Evolutionary conservation across 2,329 filamentous ascomycete genomes (phyloP), one percentile per base, ranked within the genome.

Genomic region (Coniella vitis): DNA sequence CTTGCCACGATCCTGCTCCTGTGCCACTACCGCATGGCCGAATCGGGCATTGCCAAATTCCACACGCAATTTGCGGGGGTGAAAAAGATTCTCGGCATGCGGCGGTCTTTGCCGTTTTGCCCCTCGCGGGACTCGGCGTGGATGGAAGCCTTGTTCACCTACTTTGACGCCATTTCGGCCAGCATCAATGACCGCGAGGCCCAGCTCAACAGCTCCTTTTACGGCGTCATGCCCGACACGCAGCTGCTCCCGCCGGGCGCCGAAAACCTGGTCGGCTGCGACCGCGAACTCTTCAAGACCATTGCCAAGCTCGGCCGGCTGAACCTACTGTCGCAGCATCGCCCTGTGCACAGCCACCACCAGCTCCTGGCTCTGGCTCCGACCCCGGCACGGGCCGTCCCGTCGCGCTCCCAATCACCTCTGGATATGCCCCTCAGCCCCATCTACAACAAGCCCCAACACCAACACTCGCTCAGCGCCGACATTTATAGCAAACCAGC

Each of bases 71-170:
- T 96, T 60, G 89, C 89, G 1, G 90, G 91, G 0, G 90, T 96
- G 35, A 90, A 90, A 68, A 94, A 94, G 71, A 81, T 97, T 29
- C 76, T 96, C 10, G 79, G 83, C 4, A 79, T 95, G 69, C 79
- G 90, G 51, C 79, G 85, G 55, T 63, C 69, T 4, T 71, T 70
- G 19, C 67, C 70, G 1, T 69, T 66, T 48, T 79, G 62, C 67
- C 75, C 63, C 60, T 81, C 60, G 65, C 79, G 81, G 44, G 86
- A 90, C 53, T 86, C 88, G 51, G 81, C 83, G 12, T 96, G 90
- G 90, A 91, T 95, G 71, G 87, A 94, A 60, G 83, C 88, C 37
- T 82, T 95, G 57, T 96, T 96, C 61, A 93, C 88, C 31, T 95
- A 91, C 75, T 94, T 95, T 62, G 91, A 96, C 64, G 88, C 90